Conservation (phyloP, 1,284 basidiomycete species). For the Cryptococcus sp. region DNA sequence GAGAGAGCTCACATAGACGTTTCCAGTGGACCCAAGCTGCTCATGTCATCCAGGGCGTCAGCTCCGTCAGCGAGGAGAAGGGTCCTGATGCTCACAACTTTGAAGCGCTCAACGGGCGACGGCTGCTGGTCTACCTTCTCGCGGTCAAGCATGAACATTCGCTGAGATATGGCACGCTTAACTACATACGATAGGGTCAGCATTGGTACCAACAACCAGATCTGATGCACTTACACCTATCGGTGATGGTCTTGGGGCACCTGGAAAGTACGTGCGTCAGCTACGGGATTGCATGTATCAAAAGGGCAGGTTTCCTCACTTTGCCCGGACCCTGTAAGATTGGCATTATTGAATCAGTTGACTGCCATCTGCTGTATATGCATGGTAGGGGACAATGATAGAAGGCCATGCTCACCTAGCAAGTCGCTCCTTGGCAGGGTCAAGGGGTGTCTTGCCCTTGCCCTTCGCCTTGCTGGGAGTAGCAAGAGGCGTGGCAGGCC, state of each 20-base stretch:
- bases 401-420: conserved; percentile 9
- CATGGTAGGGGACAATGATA: no score
- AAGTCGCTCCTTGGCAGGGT: conserved; percentile 10
- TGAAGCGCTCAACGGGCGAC: conserved; percentile 17
- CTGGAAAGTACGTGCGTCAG: not conserved
- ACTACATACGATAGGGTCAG: conserved; percentile 15
- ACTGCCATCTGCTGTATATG: not conserved
- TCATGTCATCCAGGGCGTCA: not conserved
- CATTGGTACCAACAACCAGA: not conserved
- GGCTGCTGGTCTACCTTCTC: conserved; percentile 5
- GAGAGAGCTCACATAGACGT: conserved; percentile 32
- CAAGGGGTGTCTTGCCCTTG: not conserved
- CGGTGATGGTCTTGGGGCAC: conserved; percentile 11
- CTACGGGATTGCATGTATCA: not conserved
- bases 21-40: conserved; percentile 39
- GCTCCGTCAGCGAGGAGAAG: not conserved
- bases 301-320: not conserved
- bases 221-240: conserved; percentile 9
- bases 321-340: conserved; percentile 4
- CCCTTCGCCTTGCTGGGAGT: conserved; percentile 9
- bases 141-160: conserved; percentile 37
- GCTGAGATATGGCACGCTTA: conserved; percentile 34
- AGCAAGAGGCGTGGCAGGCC: not conserved
- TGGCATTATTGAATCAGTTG: not conserved
- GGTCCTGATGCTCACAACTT: conserved; percentile 23